Base-by-base conservation (phyloP, 148 eudicot species). In the Vaccinium darrowii region DNA sequence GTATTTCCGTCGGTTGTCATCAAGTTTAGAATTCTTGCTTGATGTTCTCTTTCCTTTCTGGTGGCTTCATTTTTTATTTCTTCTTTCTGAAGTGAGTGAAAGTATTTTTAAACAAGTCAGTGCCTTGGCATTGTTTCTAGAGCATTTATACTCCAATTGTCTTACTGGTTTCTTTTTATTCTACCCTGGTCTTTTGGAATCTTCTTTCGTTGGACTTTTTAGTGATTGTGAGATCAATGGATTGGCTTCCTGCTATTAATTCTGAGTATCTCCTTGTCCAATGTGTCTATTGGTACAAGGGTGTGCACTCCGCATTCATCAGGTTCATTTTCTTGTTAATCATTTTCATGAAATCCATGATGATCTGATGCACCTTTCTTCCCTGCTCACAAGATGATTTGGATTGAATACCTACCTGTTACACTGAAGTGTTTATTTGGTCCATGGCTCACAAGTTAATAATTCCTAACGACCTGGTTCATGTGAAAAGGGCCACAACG, bases 31-130 rank as follows among this genome's bases (percentile, higher is more conserved):
- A 52, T 23, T 77, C 33, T 51, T 77, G 58, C 33, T 77, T 77
- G 33, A 77, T 50, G 36, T 77, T 39, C 80, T 51, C 19, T 51
- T 77, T 77, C 33, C 80, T 77, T 77, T 11, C 67, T 79, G 23
- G 33, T 16, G 69, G 23, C 19, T 54, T 79, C 62, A 23, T 56
- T 58, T 58, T 80, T 33, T 9, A 16, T 56, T 56, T 50, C 33
- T 57, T 57, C 16, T 76, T 19, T 9, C 19, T 19, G 21, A 49
- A 76, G 49, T 51, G 2, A 51, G 3, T 75, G 5, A 47, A 19
- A 73, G 8, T 76, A 76, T 47, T 9, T n/a, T 50, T 50, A 76
- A 76, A 14, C 19, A 76, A 49, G 19, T 76, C 30, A 19, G 18
- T 76, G 43, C 43, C 75, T 4, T 71, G 15, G 14, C 11, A n/a